A percentile compares a stretch with the other conserved stretches of the same genome.
Evolutionary conservation across 2,329 filamentous ascomycete genomes (phyloP).

Genomic region (Davidsoniella eucalypti): DNA sequence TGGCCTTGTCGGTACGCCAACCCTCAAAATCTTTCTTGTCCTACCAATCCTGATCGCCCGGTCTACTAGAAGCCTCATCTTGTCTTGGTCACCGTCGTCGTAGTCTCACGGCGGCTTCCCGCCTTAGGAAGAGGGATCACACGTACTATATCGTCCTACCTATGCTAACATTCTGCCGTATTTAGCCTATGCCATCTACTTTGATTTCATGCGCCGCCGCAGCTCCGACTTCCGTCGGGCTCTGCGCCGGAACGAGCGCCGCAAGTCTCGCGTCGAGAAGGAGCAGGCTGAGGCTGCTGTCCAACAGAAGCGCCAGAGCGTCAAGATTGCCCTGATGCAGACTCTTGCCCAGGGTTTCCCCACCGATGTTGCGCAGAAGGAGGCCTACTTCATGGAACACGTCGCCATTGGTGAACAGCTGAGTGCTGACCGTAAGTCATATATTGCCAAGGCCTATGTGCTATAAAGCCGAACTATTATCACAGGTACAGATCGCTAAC

Average conservation of each 20-base stretch:
- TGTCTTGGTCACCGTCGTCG: no score
- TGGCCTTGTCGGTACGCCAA: constrained; percentile 38
- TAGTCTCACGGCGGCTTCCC: no score
- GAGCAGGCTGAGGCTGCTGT: constrained; percentile 51
- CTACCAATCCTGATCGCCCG: not conserved
- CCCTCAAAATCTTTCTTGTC: not conserved
- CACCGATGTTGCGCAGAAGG: constrained; percentile 75
- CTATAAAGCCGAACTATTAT: not conserved
- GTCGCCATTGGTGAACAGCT: constrained; percentile 77
- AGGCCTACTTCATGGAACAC: constrained; percentile 92
- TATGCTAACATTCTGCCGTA: not conserved
- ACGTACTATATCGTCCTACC: not conserved
- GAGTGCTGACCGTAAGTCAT: constrained; percentile 57
- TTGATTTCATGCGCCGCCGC: constrained; percentile 49
- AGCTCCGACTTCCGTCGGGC: constrained; percentile 49
- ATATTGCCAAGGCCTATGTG: not conserved
- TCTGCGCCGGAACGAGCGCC: constrained; percentile 60
- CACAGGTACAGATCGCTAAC: not conserved
- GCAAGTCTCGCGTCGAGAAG: constrained; percentile 53
- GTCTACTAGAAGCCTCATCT: no score
- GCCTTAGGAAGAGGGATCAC: not conserved
- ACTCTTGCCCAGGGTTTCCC: constrained; percentile 90
- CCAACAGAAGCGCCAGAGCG: constrained; percentile 51
- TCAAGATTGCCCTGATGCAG: constrained; percentile 60
- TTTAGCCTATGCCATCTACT: constrained; percentile 49